These are phyloP conservation scores for Nannizziopsis arthrosporioides DNA, from an alignment of 2,329 filamentous ascomycete genomes.

Conservation along the genomic window DNA sequence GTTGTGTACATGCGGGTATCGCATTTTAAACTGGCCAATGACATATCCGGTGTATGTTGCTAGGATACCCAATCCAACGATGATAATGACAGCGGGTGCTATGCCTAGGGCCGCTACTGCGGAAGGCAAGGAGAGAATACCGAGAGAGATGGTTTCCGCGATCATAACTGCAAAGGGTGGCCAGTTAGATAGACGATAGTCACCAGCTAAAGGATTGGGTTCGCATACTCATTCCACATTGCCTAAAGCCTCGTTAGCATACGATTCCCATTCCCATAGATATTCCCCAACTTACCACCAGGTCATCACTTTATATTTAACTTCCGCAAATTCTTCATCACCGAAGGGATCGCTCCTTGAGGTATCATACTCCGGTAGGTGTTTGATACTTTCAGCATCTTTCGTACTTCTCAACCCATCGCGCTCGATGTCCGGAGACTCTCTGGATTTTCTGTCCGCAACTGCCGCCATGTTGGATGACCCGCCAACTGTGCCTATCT, in stretches of 20 bases:
- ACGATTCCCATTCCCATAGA: background rate
- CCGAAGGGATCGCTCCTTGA: slow-evolving; percentile 28
- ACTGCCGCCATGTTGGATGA: background rate
- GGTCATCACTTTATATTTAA: slow-evolving; percentile 42
- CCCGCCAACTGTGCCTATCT: background rate
- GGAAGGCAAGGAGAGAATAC: slow-evolving; percentile 45
- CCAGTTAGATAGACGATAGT: background rate
- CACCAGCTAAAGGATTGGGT: background rate
- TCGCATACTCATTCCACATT: slow-evolving; percentile 32
- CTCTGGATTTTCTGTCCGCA: background rate
- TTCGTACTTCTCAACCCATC: background rate
- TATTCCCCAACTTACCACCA: slow-evolving; percentile 33
- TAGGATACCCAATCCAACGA: slow-evolving; percentile 42
- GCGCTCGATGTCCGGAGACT: background rate
- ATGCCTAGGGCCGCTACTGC: slow-evolving; percentile 43
- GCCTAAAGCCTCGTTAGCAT: slow-evolving; percentile 21
- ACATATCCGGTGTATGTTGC: slow-evolving; percentile 52
- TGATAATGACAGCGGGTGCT: slow-evolving; percentile 44
- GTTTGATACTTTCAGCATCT: slow-evolving; percentile 2
- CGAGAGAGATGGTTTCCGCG: slow-evolving; percentile 48
- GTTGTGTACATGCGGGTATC: slow-evolving; percentile 48
- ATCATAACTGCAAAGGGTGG: slow-evolving; percentile 39
- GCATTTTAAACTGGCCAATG: slow-evolving; percentile 48
- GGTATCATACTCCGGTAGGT: slow-evolving; percentile 17
- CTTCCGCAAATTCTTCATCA: slow-evolving; percentile 31